Base-by-base conservation (phyloP, 2,329 filamentous ascomycete genomes). In the Pseudogymnoascus sp. region DNA sequence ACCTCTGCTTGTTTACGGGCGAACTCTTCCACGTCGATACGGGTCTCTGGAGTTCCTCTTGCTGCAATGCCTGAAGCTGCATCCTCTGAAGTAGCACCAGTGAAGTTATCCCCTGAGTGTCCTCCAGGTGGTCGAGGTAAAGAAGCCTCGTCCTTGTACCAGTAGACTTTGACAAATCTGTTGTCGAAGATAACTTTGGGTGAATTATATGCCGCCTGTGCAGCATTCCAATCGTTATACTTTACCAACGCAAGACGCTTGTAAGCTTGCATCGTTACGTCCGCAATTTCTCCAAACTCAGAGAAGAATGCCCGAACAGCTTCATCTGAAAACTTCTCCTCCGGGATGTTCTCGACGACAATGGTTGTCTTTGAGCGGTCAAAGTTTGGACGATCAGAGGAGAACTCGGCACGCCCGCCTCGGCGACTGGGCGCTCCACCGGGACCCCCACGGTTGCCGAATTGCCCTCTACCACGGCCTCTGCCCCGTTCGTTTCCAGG, bases 111-210 rank as follows among this genome's bases (percentile, higher is more conserved):
- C 10, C 29, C 47, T 21, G 29, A 9, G 29, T 54, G 33, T 13
- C 68, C 72, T 54, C 61, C 40, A 26, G 68, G 67, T 10, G 67
- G 67, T 59, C 71, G 68, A 26, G 71, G 70, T 31, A 72, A 59
- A 7, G 70, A 67, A 13, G 69, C 41, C 26, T 81, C 79, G 5
- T 82, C 80, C 67, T 84, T 87, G 70, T 84, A 81, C 89, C 89
- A 93, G 68, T 87, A 92, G 0, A 93, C 87, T 68, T 91, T 92
- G 58, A 94, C 90, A 67, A 94, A 94, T 9, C 90, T 81, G 67
- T 93, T 94, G 68, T 92, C 88, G 69, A 93, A 94, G 47, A 94
- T 86, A 54, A 86, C 86, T 69, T 91, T 91, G 0, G 90, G 89
- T 7, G 87, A 92, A 54, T 81, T 81, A 71, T 90, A 91, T 1